Percentiles rank a stretch among this genome's conserved stretches.
Conservation (phyloP, 2,329 filamentous ascomycete species). For the Saccharata proteae region DNA sequence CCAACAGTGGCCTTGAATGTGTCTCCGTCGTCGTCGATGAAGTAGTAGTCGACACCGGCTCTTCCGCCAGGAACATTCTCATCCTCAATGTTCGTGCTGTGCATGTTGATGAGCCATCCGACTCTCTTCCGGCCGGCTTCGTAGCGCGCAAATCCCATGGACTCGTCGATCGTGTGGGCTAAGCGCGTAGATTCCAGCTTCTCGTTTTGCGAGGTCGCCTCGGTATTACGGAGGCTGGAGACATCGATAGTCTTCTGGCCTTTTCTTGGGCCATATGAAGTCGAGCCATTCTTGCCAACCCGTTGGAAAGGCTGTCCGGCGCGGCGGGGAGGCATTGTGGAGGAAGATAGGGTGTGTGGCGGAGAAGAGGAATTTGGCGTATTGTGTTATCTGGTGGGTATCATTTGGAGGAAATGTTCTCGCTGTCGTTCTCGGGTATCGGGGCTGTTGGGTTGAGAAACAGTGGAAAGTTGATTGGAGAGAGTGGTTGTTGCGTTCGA, state of each 20-base stretch:
- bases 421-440: too few species aligned
- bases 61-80: slow-evolving; percentile 71
- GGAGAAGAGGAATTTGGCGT: neutral
- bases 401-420: too few species aligned
- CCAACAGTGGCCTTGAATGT: slow-evolving; percentile 95
- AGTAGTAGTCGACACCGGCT: slow-evolving; percentile 92
- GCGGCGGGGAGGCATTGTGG: slow-evolving; percentile 32
- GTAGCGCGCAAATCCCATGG: slow-evolving; percentile 85
- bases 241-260: slow-evolving; percentile 65
- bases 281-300: slow-evolving; percentile 29
- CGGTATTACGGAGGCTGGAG: slow-evolving; percentile 58
- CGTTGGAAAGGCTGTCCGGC: slow-evolving; percentile 29
- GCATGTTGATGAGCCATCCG: slow-evolving; percentile 93
- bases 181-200: slow-evolving; percentile 76
- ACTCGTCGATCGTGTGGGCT: slow-evolving; percentile 83
- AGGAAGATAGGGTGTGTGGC: slow-evolving; percentile 4
- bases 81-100: slow-evolving; percentile 77
- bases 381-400: too few species aligned
- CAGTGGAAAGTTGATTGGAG: too few species aligned
- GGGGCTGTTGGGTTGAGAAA: too few species aligned
- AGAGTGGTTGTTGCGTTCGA: too few species aligned
- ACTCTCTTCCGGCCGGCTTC: slow-evolving; percentile 75
- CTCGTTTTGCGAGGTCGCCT: slow-evolving; percentile 85
- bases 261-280: slow-evolving; percentile 40
- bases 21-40: slow-evolving; percentile 61